Evolutionary conservation across 805 yeast genomes (phyloP).

Genomic region (Starmera pachycereana): DNA sequence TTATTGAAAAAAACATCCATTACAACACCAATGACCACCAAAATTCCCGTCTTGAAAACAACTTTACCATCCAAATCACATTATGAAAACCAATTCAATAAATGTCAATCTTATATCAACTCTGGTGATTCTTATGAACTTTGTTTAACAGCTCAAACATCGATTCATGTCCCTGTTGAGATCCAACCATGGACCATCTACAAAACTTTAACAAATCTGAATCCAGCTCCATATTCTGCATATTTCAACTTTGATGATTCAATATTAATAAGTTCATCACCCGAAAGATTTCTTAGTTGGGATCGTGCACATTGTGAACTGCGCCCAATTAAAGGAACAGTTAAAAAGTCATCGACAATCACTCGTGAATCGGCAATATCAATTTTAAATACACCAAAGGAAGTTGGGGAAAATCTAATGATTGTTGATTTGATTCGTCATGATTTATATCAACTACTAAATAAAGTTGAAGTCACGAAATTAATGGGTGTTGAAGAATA

Average conservation of each 20-base stretch:
- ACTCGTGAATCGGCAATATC: constrained; percentile 47
- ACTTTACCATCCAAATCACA: constrained; percentile 39
- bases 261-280: constrained; percentile 73
- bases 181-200: constrained; percentile 71
- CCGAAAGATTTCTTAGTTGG: constrained; percentile 90
- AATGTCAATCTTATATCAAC: constrained; percentile 58
- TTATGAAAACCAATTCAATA: constrained; percentile 45
- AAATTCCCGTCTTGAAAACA: constrained; percentile 19
- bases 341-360: constrained; percentile 49
- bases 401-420: constrained; percentile 93
- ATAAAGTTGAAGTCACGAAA: constrained; percentile 58
- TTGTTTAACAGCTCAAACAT: constrained; percentile 75
- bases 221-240: constrained; percentile 92
- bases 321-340: constrained; percentile 96
- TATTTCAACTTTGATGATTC: constrained; percentile 58
- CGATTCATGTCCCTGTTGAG: constrained; percentile 38
- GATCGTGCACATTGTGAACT: constrained; percentile 49
- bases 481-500: constrained; percentile 92
- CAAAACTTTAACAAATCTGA: constrained; percentile 54
- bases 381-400: constrained; percentile 76
- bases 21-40: not conserved
- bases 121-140: constrained; percentile 91
- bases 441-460: constrained; percentile 63
- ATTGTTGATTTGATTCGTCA: constrained; percentile 93
- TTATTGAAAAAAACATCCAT: constrained; percentile 12